Conservation (phyloP, 768 basidiomycete species). For the Infundibulicybe gibba region DNA sequence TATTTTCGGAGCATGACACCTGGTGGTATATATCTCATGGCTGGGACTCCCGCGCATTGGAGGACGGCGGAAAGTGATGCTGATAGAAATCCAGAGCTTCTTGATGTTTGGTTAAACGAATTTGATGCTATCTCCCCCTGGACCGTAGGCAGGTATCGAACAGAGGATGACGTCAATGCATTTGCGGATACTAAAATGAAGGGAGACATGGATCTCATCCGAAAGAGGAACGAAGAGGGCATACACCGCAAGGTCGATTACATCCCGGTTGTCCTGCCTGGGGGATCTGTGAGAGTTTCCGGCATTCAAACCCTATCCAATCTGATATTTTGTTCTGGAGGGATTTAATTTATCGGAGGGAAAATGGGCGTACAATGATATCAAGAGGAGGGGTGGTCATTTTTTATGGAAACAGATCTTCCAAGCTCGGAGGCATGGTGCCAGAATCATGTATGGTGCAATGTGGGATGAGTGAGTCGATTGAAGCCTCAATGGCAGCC, state of each 20-base stretch:
- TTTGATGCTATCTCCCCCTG: conserved; percentile 83
- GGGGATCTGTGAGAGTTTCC: conserved; percentile 67
- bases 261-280: conserved; percentile 80
- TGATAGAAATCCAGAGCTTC: conserved; percentile 61
- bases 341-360: conserved; percentile 71
- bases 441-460: conserved; percentile 69
- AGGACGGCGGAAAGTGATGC: conserved; percentile 68
- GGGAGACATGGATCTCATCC: conserved; percentile 60
- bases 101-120: conserved; percentile 69
- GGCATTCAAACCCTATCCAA: conserved; percentile 4
- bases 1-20: conserved; percentile 63
- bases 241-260: conserved; percentile 61
- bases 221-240: conserved; percentile 39
- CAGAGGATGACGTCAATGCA: conserved; percentile 55
- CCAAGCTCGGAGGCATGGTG: conserved; percentile 61
- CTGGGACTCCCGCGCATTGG: conserved; percentile 72
- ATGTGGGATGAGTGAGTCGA: conserved; percentile 82
- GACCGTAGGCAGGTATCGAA: conserved; percentile 71
- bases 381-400: conserved; percentile 66
- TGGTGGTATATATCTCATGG: conserved; percentile 73
- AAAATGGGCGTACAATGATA: conserved; percentile 70
- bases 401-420: conserved; percentile 80
- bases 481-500: conserved; percentile 4
- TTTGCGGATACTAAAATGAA: conserved; percentile 64
- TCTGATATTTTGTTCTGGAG: conserved; percentile 29